phyloP scores from a whole-genome alignment of 2,329 filamentous ascomycete species.

The Periglandula ipomoeae region DNA sequence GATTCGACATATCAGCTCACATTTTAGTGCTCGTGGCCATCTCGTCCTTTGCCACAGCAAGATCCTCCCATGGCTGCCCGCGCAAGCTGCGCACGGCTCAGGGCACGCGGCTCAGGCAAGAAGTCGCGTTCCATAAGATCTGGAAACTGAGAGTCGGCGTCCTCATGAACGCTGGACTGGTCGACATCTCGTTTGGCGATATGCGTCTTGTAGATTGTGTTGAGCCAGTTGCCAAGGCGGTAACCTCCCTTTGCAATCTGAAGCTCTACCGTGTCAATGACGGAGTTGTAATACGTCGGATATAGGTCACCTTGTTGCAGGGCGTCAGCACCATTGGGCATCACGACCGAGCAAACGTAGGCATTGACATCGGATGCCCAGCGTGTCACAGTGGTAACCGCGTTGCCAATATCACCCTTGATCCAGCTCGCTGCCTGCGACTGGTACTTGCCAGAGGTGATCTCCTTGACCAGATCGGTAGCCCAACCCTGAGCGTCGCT shows the following conservation, averaged over 20 bases:
- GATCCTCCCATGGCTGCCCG: slow-evolving; percentile 15
- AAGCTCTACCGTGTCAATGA: slow-evolving; percentile 28
- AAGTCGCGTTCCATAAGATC: slow-evolving; percentile 16
- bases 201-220: slow-evolving; percentile 14
- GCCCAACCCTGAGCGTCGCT: slow-evolving; percentile 31
- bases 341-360: slow-evolving; percentile 33
- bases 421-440: slow-evolving; percentile 26
- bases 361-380: slow-evolving; percentile 35
- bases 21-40: slow-evolving; percentile 9
- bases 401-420: slow-evolving; percentile 21
- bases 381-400: slow-evolving; percentile 22
- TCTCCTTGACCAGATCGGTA: slow-evolving; percentile 21
- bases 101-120: slow-evolving; percentile 15
- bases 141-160: slow-evolving; percentile 8
- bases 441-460: slow-evolving; percentile 28
- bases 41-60: slow-evolving; percentile 10
- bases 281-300: slow-evolving; percentile 29
- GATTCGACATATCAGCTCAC: background rate
- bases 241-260: slow-evolving; percentile 38
- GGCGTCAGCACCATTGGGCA: slow-evolving; percentile 25
- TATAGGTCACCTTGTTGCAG: slow-evolving; percentile 31
- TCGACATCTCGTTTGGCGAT: slow-evolving; percentile 13
- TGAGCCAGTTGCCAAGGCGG: slow-evolving; percentile 22
- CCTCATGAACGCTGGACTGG: background rate
- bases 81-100: slow-evolving; percentile 19